Percentiles rank a stretch among this genome's conserved stretches.
Evolutionary conservation across 148 eudicot genomes (phyloP).

Genomic region (Pharnaceum exiguum): DNA sequence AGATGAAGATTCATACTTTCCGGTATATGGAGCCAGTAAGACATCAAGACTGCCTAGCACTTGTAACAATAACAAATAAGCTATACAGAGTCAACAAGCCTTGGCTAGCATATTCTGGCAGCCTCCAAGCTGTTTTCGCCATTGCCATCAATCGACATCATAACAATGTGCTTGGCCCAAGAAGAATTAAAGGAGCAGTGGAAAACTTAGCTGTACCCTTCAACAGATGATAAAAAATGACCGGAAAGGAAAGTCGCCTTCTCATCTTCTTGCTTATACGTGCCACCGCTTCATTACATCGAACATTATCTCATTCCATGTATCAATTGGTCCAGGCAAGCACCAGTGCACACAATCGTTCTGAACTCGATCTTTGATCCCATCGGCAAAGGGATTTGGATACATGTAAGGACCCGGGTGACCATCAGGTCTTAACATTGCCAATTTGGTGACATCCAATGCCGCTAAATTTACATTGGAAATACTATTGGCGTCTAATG

Average conservation of each 20-base stretch:
- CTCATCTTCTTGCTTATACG: slow-evolving; percentile 9
- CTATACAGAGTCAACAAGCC: no score
- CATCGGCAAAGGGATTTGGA: slow-evolving; percentile 71
- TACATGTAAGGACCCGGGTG: slow-evolving; percentile 91
- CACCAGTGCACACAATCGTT: slow-evolving; percentile 98
- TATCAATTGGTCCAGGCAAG: slow-evolving; percentile 80
- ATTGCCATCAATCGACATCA: not conserved
- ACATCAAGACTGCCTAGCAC: no score
- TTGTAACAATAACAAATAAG: no score
- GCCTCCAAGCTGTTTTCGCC: not conserved
- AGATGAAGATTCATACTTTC: no score
- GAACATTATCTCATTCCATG: slow-evolving; percentile 87
- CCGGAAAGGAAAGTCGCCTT: not conserved
- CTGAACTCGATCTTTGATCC: slow-evolving; percentile 56
- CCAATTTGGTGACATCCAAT: slow-evolving; percentile 67
- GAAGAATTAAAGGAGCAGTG: not conserved
- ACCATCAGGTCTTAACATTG: slow-evolving; percentile 80
- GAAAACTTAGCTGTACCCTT: no score
- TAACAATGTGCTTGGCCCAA: not conserved
- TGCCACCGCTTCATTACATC: slow-evolving; percentile 61
- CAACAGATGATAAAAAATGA: not conserved
- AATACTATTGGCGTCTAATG: slow-evolving; percentile 10
- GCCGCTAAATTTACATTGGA: slow-evolving; percentile 43
- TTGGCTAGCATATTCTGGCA: not conserved
- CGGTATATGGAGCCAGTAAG: no score